Percentiles rank a stretch among this genome's conserved stretches.
phyloP scores from a whole-genome alignment of 2,329 filamentous ascomycete genomes.

The Lachnellula suecica region DNA sequence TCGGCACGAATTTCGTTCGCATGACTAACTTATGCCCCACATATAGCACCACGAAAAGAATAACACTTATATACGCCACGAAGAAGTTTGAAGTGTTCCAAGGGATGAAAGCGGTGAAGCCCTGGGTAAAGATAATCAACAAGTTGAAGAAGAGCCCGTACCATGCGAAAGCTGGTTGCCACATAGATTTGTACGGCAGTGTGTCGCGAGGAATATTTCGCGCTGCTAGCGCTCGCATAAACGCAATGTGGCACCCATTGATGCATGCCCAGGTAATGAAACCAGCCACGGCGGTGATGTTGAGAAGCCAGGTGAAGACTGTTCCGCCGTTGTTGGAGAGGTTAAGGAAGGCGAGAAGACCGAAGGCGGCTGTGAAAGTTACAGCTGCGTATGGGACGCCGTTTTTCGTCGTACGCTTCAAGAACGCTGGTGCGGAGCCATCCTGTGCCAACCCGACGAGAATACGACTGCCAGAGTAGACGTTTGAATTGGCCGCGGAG shows the following conservation, averaged over 20 bases:
- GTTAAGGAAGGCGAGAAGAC: slow-evolving; percentile 67
- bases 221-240: slow-evolving; percentile 57
- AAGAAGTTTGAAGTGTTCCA: slow-evolving; percentile 64
- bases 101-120: slow-evolving; percentile 66
- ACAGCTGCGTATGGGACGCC: slow-evolving; percentile 66
- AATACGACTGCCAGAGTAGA: slow-evolving; percentile 71
- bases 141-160: slow-evolving; percentile 66
- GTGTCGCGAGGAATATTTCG: slow-evolving; percentile 56
- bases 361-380: slow-evolving; percentile 53
- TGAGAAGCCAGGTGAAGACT: slow-evolving; percentile 73
- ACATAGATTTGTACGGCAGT: slow-evolving; percentile 60
- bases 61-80: slow-evolving; percentile 61
- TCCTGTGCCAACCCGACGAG: slow-evolving; percentile 66
- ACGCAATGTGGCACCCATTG: slow-evolving; percentile 61
- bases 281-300: slow-evolving; percentile 67
- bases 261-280: slow-evolving; percentile 72
- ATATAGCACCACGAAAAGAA: slow-evolving; percentile 61
- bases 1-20: slow-evolving; percentile 36
- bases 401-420: slow-evolving; percentile 57
- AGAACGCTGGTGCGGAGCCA: slow-evolving; percentile 58
- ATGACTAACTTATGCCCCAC: slow-evolving; percentile 56
- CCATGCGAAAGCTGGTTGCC: slow-evolving; percentile 64
- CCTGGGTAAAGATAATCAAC: slow-evolving; percentile 65
- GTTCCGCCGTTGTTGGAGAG: slow-evolving; percentile 54
- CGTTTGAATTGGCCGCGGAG: slow-evolving; percentile 75